These are phyloP conservation scores for Aspergillus uvarum DNA, from an alignment of 2,329 filamentous ascomycete species.

Conservation along the genomic window DNA sequence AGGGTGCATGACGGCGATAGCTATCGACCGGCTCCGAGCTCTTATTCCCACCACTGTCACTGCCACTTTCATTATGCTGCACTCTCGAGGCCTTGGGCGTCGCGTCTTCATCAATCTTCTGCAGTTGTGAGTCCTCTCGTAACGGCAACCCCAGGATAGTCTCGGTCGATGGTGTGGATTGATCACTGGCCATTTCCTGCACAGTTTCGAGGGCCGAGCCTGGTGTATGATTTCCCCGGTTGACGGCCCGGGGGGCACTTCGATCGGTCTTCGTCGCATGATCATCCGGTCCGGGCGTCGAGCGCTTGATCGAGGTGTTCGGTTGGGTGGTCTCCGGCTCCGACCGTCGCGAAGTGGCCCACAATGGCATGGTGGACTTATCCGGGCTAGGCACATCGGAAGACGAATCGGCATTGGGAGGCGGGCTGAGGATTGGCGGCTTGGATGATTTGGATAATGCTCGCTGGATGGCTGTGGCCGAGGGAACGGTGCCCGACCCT, in stretches of 20 bases:
- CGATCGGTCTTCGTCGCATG: conserved; percentile 37
- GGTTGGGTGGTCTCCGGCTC: conserved; percentile 33
- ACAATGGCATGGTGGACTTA: conserved; percentile 54
- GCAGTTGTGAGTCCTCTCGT: conserved; percentile 36
- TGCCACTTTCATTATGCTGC: conserved; percentile 58
- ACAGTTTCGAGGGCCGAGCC: conserved; percentile 78
- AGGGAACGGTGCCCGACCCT: conserved; percentile 48
- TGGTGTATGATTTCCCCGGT: conserved; percentile 59
- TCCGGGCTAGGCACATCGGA: conserved; percentile 64
- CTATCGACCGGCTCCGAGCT: conserved; percentile 39
- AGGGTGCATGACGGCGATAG: conserved; percentile 34
- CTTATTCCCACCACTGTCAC: conserved; percentile 51
- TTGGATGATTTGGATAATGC: conserved; percentile 67
- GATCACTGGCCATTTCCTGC: conserved; percentile 75
- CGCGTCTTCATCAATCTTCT: conserved; percentile 39
- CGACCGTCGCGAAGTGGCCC: conserved; percentile 31
- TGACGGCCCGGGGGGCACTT: conserved; percentile 51
- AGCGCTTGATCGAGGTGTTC: conserved; percentile 40
- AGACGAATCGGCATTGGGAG: conserved; percentile 59
- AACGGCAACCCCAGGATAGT: conserved; percentile 42
- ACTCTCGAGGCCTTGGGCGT: conserved; percentile 45
- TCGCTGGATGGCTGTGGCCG: conserved; percentile 63
- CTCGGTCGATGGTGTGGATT: conserved; percentile 62
- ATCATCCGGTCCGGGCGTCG: conserved; percentile 28
- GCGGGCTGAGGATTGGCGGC: conserved; percentile 60